Evolutionary conservation across 2,329 filamentous ascomycete species (phyloP).

Genomic region (Byssothecium circinans): DNA sequence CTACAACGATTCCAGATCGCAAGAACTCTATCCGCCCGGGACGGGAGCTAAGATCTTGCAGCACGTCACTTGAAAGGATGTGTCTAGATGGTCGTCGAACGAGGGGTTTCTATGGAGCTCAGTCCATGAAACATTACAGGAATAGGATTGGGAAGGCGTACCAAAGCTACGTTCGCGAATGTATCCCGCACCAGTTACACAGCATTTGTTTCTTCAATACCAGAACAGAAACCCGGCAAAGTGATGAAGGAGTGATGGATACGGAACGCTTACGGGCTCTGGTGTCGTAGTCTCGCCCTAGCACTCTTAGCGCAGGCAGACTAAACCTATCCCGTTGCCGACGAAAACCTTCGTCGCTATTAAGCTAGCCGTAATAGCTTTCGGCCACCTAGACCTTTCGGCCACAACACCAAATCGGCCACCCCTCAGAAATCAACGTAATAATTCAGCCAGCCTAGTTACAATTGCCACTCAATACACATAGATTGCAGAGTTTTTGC

Average conservation of each 20-base stretch:
- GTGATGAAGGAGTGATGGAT: slow-evolving; percentile 7
- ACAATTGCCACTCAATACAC: too few species aligned
- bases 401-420: too few species aligned
- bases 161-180: background rate
- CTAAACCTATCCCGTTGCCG: slow-evolving; percentile 12
- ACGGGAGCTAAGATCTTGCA: slow-evolving; percentile 39
- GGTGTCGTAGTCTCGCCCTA: slow-evolving; percentile 5
- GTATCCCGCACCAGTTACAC: background rate
- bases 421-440: too few species aligned
- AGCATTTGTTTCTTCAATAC: background rate
- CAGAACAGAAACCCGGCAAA: slow-evolving; percentile 1
- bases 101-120: background rate
- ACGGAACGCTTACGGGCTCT: slow-evolving; percentile 6
- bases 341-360: slow-evolving; percentile 2
- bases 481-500: too few species aligned
- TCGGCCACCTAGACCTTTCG: too few species aligned
- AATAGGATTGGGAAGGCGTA: background rate
- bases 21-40: slow-evolving; percentile 36
- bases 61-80: slow-evolving; percentile 18
- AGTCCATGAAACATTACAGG: background rate
- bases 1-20: slow-evolving; percentile 22
- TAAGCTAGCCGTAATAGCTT: too few species aligned
- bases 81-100: background rate
- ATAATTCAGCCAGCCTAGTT: too few species aligned
- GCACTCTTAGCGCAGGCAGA: slow-evolving; percentile 5